These are phyloP conservation scores for Micractinium sp. DNA, from an alignment of 139 green algal species.

Conservation along the genomic window DNA sequence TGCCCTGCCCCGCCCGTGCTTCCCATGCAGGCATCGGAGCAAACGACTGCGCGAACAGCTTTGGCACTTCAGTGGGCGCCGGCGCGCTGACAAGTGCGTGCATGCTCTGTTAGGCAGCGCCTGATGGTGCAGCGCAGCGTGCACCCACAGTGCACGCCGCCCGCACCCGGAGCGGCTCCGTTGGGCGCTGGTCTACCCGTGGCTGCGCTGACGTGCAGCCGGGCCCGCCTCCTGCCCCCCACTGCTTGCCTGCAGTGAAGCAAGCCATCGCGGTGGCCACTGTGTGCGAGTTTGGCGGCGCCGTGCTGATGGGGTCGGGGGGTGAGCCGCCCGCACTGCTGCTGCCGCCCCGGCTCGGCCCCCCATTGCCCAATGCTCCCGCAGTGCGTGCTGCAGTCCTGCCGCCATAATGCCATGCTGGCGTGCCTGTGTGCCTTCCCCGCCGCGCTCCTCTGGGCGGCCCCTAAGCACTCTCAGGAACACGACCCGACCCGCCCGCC, in stretches of 20 bases:
- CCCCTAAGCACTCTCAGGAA: too few species aligned
- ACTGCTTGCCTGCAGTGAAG: conserved; percentile 13
- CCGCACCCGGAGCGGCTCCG: not conserved
- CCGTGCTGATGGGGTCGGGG: conserved; percentile 50
- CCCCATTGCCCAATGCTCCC: not conserved
- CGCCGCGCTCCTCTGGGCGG: too few species aligned
- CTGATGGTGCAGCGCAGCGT: not conserved
- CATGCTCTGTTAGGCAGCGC: not conserved
- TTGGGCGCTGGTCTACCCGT: not conserved
- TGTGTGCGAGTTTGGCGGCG: conserved; percentile 52
- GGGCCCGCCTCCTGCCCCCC: too few species aligned
- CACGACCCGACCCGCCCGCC: too few species aligned
- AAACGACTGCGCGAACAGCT: conserved; percentile 54
- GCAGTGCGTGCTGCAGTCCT: not conserved
- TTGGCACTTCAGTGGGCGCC: conserved; percentile 47
- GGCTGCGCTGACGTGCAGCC: not conserved
- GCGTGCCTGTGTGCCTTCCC: too few species aligned
- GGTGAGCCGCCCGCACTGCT: not conserved
- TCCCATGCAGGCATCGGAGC: conserved; percentile 13
- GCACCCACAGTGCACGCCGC: not conserved
- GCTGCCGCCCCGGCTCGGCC: not conserved
- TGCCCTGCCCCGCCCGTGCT: not conserved
- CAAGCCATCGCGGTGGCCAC: conserved; percentile 44
- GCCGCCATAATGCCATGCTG: not conserved
- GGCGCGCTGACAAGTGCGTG: conserved; percentile 39